Percentiles rank a stretch among this genome's conserved stretches.
phyloP scores from a whole-genome alignment of 495 filamentous ascomycete genomes.

The Cercophora newfieldiana region DNA sequence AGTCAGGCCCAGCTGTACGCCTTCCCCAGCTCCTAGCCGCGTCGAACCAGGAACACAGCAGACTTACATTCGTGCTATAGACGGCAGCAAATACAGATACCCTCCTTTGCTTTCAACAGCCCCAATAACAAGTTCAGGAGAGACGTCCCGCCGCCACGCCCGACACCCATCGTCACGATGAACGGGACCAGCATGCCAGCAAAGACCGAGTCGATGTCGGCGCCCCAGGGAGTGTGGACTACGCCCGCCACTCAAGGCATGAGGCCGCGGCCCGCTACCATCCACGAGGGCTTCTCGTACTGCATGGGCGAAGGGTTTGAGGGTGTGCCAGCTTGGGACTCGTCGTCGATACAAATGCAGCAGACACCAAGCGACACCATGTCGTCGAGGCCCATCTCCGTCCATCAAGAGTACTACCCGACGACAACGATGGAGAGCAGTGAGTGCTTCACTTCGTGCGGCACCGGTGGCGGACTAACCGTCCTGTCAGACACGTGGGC shows the following conservation, averaged over 20 bases:
- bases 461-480: constrained; percentile 33
- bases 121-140: constrained; percentile 41
- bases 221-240: constrained; percentile 46
- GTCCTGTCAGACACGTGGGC: constrained; percentile 47
- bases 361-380: constrained; percentile 49
- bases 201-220: constrained; percentile 40
- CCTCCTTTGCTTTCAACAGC: constrained; percentile 42
- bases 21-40: constrained; percentile 13
- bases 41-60: constrained; percentile 30
- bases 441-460: constrained; percentile 37
- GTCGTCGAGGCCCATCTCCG: constrained; percentile 50
- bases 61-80: constrained; percentile 36
- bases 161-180: constrained; percentile 43
- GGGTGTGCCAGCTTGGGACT: constrained; percentile 54
- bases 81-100: constrained; percentile 45
- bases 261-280: constrained; percentile 54
- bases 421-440: constrained; percentile 49
- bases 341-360: constrained; percentile 52
- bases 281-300: constrained; percentile 60
- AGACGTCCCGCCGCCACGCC: constrained; percentile 38
- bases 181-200: constrained; percentile 40
- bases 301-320: constrained; percentile 54
- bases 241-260: constrained; percentile 44
- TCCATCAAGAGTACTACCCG: constrained; percentile 56
- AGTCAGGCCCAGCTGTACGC: constrained; percentile 45